phyloP scores from a whole-genome alignment of 2,329 filamentous ascomycete species.

The Nemania diffusa region DNA sequence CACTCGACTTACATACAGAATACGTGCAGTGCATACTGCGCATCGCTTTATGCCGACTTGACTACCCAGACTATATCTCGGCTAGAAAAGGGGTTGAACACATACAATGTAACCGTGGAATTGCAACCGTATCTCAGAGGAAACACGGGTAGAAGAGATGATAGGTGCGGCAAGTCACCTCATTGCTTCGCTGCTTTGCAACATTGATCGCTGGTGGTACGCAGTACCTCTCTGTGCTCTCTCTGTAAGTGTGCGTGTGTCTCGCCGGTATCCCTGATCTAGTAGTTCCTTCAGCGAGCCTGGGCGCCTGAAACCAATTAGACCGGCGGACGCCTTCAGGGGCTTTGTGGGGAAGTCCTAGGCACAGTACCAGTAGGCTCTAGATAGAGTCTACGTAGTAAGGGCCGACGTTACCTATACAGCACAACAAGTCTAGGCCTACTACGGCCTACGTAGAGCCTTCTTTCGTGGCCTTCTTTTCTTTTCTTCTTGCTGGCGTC shows the following conservation, averaged over 20 bases:
- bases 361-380: not conserved
- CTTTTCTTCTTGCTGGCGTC: not conserved
- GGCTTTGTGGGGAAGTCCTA: slow-evolving; percentile 34
- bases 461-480: not conserved
- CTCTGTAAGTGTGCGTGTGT: not conserved
- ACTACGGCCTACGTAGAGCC: not conserved
- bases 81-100: not conserved
- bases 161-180: not conserved
- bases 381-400: too few relatives aligned
- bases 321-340: slow-evolving; percentile 21
- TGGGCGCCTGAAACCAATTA: slow-evolving; percentile 22
- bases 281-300: slow-evolving; percentile 14
- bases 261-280: slow-evolving; percentile 12
- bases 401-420: not conserved
- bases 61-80: not conserved
- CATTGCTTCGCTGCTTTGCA: not conserved
- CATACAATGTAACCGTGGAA: not conserved
- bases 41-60: not conserved
- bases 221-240: too few relatives aligned
- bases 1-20: not conserved
- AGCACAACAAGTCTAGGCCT: not conserved
- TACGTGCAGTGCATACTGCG: not conserved
- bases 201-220: not conserved
- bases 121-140: not conserved
- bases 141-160: not conserved